Conservation (phyloP, 2,329 filamentous ascomycete species). For the Diaporthe sp. region DNA sequence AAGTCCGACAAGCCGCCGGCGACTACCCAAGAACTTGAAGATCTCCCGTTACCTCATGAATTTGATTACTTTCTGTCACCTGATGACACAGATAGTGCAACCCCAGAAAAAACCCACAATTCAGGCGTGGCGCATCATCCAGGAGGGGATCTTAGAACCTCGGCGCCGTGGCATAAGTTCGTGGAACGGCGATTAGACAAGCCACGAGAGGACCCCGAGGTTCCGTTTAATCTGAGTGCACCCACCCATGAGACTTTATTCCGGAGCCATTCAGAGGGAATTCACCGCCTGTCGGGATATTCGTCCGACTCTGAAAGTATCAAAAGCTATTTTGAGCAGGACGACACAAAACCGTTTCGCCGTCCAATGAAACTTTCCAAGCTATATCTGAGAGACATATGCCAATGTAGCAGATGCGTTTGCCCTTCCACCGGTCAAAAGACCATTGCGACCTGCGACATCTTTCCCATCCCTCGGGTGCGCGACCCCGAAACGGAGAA, state of each 20-base stretch:
- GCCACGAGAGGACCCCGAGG: not conserved
- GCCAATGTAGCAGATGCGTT: slow-evolving; percentile 62
- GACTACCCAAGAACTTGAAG: not conserved
- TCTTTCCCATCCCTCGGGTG: slow-evolving; percentile 49
- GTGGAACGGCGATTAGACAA: no score
- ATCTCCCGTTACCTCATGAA: no score
- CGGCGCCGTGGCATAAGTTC: no score
- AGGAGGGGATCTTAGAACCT: no score
- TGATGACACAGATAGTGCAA: no score
- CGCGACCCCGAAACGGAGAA: slow-evolving; percentile 2
- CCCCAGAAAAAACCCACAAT: no score
- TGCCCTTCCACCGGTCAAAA: slow-evolving; percentile 70
- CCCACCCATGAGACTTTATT: not conserved
- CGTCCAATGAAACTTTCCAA: not conserved
- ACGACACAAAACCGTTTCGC: not conserved
- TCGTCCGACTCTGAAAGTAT: not conserved
- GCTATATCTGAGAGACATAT: slow-evolving; percentile 63
- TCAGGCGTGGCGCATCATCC: no score
- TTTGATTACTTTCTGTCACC: no score
- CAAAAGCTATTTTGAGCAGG: not conserved
- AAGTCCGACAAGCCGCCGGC: not conserved
- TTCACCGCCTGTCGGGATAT: not conserved
- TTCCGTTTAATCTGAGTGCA: not conserved
- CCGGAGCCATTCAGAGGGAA: no score
- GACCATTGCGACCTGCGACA: slow-evolving; percentile 56